Percentiles rank a stretch among this genome's conserved stretches.
Evolutionary conservation across 2,329 filamentous ascomycete genomes (phyloP).

Genomic region (Monilinia laxa): DNA sequence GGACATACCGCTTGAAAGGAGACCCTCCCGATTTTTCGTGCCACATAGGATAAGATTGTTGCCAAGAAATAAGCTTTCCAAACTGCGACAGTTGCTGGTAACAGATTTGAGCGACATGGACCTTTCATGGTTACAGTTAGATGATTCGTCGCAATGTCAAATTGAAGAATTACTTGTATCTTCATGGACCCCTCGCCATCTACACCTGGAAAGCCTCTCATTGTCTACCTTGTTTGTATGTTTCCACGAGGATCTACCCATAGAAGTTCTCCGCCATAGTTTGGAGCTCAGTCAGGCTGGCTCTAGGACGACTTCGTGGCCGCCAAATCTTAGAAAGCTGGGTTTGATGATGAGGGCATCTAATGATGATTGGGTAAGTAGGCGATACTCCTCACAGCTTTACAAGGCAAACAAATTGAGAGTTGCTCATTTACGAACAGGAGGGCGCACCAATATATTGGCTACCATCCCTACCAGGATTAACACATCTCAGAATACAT

Average conservation of each 20-base stretch:
- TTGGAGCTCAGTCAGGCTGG: not conserved
- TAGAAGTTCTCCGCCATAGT: not conserved
- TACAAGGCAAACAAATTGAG: not conserved
- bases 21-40: too few species aligned
- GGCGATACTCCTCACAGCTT: not conserved
- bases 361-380: not conserved
- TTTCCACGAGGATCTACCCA: not conserved
- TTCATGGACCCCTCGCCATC: not conserved
- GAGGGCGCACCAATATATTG: not conserved
- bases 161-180: not conserved
- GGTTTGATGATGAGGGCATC: not conserved
- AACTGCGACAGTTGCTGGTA: not conserved
- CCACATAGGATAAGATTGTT: not conserved
- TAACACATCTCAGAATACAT: not conserved
- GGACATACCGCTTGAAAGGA: not conserved
- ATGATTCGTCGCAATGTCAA: not conserved
- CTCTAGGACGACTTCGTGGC: not conserved
- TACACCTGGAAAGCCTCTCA: not conserved
- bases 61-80: not conserved
- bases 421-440: not conserved
- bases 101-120: accelerated
- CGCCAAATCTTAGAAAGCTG: not conserved
- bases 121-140: not conserved
- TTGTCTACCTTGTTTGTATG: not conserved
- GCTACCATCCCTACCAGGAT: not conserved